A percentile compares a stretch with the other conserved stretches of the same genome.
phyloP scores from a whole-genome alignment of 495 filamentous ascomycete species.

The Rhypophila decipiens region DNA sequence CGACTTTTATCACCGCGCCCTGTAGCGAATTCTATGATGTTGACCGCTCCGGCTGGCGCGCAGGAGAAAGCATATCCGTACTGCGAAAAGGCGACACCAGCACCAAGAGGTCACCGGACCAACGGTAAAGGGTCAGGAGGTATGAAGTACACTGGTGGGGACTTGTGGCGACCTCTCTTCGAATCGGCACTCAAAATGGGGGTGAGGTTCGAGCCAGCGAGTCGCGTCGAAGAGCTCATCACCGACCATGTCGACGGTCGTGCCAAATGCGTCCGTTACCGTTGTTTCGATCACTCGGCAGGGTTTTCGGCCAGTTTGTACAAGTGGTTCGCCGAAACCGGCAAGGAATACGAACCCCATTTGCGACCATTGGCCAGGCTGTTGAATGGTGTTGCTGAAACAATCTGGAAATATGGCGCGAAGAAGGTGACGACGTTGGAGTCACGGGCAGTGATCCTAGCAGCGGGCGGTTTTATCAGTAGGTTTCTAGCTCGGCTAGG shows the following conservation, averaged over 20 bases:
- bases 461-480: not conserved
- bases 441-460: not conserved
- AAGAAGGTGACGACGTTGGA: not conserved
- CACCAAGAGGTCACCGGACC: not conserved
- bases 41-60: no score
- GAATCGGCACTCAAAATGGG: not conserved
- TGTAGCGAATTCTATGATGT: no score
- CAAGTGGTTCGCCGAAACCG: not conserved
- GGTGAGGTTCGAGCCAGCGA: not conserved
- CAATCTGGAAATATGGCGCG: not conserved
- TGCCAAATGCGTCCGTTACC: not conserved
- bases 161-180: not conserved
- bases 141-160: not conserved
- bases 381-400: not conserved
- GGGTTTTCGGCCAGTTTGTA: not conserved
- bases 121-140: not conserved
- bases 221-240: not conserved
- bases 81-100: not conserved
- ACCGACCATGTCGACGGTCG: not conserved
- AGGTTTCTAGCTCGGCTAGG: no score
- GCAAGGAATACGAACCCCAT: not conserved
- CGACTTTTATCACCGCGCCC: no score
- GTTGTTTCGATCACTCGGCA: not conserved
- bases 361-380: not conserved
- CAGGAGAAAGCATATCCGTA: constrained; percentile 2